Base-by-base conservation (phyloP, 2,329 filamentous ascomycete genomes). In the Diaporthe amygdali region DNA sequence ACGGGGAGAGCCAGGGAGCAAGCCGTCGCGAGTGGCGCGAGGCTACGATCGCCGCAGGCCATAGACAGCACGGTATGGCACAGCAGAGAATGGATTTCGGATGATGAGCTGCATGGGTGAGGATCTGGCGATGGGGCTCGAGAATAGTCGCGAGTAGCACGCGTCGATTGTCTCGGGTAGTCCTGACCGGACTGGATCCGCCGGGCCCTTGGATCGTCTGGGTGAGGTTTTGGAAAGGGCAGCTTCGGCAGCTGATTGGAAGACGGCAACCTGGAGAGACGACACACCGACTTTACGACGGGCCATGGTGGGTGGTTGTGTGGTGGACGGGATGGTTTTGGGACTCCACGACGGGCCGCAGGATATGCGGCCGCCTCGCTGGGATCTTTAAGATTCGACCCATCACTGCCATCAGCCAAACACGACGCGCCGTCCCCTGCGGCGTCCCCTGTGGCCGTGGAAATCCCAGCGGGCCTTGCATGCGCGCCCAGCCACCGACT, bases 281-380 rank as follows among this genome's bases (percentile, higher is more conserved):
- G 51, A 71, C 70, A 73, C 72, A 73, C 72, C 72, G 72, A 72
- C 72, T 72, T 73, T 73, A 69, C 72, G 49, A 66, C 61, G 71
- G 59, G 69, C 69, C 63, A 72, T 68, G 54, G 54, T 71, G 68
- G 46, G 46, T 41, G 32, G 51, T 34, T 69, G 44, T 72, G 49
- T 72, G 70, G 70, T 56, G 39, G 66, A 69, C 64, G 44, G 56
- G 46, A 56, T 55, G 66, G 72, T 22, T 72, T 49, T 72, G 72
- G 72, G 72, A 72, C 67, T 70, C 72, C 72, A 73, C 70, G 72
- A 64, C 56, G 51, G 72, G 72, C 72, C 70, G 63, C 70, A 54
- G 32, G 47, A 55, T 61, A 72, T 73, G 72, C 72, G 72, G 70
- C 72, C 72, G 41, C 66, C 49, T 66, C 72, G 59, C 70, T 66